Evolutionary conservation across 805 yeast genomes (phyloP).

Genomic region (Yamadazyma paraphyllophila): DNA sequence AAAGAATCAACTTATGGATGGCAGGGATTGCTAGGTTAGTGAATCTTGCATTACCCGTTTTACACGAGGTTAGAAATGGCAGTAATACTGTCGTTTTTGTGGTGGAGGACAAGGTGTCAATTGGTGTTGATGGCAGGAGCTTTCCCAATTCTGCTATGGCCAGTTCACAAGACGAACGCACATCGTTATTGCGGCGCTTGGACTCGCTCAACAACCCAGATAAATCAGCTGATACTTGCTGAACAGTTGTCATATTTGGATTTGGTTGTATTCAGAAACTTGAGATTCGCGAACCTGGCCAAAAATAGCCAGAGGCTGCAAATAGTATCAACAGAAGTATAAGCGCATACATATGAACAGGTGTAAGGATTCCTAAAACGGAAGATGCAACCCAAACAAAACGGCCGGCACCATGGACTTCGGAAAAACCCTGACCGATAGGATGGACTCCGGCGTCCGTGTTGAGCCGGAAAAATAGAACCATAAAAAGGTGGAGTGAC

Average conservation of each 20-base stretch:
- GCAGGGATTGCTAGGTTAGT: constrained; percentile 71
- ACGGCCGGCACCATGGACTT: too few relatives aligned
- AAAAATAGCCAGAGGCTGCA: background rate
- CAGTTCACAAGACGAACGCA: constrained; percentile 46
- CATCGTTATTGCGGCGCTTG: constrained; percentile 66
- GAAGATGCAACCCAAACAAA: too few relatives aligned
- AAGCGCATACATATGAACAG: too few relatives aligned
- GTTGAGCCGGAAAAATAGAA: too few relatives aligned
- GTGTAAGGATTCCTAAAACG: too few relatives aligned
- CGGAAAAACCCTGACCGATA: too few relatives aligned
- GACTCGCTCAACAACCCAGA: constrained; percentile 62
- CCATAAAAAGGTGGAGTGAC: too few relatives aligned
- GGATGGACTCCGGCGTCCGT: too few relatives aligned
- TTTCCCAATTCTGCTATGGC: constrained; percentile 18
- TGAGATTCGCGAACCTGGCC: background rate
- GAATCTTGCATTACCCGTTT: constrained; percentile 71
- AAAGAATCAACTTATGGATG: constrained; percentile 57
- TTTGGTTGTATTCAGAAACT: too few relatives aligned
- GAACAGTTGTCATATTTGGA: constrained; percentile 29
- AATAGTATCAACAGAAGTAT: background rate
- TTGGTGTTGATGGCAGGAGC: constrained; percentile 1
- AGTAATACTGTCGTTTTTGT: constrained; percentile 20
- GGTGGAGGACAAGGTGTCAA: constrained; percentile 5
- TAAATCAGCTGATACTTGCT: constrained; percentile 57
- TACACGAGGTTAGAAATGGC: constrained; percentile 74